Evolutionary conservation across 2,329 filamentous ascomycete species (phyloP).

Genomic region (Pseudogymnoascus destructans): DNA sequence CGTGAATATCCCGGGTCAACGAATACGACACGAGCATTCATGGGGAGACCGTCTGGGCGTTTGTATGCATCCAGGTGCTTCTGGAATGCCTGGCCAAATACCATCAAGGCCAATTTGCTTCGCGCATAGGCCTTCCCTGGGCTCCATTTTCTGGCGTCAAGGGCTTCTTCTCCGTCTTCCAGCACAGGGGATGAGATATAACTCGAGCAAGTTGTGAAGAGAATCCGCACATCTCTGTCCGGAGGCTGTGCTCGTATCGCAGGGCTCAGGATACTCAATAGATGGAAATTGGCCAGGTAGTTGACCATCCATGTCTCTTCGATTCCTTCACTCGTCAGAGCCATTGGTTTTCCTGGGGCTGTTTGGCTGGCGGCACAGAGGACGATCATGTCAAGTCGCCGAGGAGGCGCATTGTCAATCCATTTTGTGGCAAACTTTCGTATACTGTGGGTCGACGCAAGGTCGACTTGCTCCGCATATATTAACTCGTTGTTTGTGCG

Average conservation of each 20-base stretch:
- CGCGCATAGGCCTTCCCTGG: constrained; percentile 47
- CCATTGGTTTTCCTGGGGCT: constrained; percentile 47
- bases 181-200: constrained; percentile 69
- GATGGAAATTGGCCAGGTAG: constrained; percentile 89
- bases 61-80: constrained; percentile 79
- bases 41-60: constrained; percentile 68
- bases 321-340: constrained; percentile 61
- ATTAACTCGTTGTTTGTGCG: constrained; percentile 73
- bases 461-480: constrained; percentile 89
- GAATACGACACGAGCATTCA: constrained; percentile 71
- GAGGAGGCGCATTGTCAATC: constrained; percentile 87
- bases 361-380: constrained; percentile 72
- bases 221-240: constrained; percentile 80
- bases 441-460: constrained; percentile 78
- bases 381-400: constrained; percentile 80
- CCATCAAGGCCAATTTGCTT: constrained; percentile 69
- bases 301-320: constrained; percentile 92
- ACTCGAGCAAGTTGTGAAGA: constrained; percentile 75
- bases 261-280: constrained; percentile 81
- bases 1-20: constrained; percentile 77
- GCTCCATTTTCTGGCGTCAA: constrained; percentile 39
- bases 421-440: constrained; percentile 91
- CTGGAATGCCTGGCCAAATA: constrained; percentile 82
- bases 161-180: constrained; percentile 32
- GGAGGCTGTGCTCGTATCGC: constrained; percentile 83